phyloP scores from a whole-genome alignment of 1,284 basidiomycete genomes.

The Amylostereum areolatum region DNA sequence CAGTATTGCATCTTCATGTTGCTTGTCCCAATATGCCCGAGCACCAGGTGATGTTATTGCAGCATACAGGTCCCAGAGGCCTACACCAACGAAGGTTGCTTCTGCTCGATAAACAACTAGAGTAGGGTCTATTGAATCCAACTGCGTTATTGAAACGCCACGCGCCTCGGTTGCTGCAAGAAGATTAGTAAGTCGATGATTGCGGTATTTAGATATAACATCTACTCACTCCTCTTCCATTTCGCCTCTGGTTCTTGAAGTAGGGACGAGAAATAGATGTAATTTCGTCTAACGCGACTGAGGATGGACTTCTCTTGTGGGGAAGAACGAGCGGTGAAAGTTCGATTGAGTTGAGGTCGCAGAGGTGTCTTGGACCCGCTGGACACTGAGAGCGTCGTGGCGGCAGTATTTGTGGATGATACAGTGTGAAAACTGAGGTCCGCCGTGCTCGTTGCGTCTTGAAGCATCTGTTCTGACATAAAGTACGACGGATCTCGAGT shows the following conservation, averaged over 20 bases:
- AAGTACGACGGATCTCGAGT: conserved; percentile 59
- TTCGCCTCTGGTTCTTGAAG: conserved; percentile 98
- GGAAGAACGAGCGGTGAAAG: conserved; percentile 47
- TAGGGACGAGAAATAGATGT: conserved; percentile 97
- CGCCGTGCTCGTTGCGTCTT: conserved; percentile 65
- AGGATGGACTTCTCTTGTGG: conserved; percentile 75
- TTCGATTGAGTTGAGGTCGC: conserved; percentile 26
- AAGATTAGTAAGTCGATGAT: conserved; percentile 6
- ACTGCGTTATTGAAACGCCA: conserved; percentile 91
- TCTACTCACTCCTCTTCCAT: conserved; percentile 76
- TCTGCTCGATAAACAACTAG: conserved; percentile 95
- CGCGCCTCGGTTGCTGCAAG: conserved; percentile 72
- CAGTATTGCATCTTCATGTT: conserved; percentile 78
- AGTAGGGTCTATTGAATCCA: conserved; percentile 97
- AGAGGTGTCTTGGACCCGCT: conserved; percentile 20
- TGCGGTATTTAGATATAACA: conserved; percentile 6
- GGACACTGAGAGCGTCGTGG: conserved; percentile 20
- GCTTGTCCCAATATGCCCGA: conserved; percentile 84
- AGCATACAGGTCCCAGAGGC: conserved; percentile 94
- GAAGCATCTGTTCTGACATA: conserved; percentile 51
- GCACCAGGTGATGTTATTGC: conserved; percentile 83
- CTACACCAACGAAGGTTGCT: conserved; percentile 95
- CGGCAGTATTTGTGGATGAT: conserved; percentile 35
- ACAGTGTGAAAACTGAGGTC: conserved; percentile 61
- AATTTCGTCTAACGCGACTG: conserved; percentile 85